Evolutionary conservation across 208 protist species (phyloP).

Genomic region (Trypanosoma cruzi): DNA sequence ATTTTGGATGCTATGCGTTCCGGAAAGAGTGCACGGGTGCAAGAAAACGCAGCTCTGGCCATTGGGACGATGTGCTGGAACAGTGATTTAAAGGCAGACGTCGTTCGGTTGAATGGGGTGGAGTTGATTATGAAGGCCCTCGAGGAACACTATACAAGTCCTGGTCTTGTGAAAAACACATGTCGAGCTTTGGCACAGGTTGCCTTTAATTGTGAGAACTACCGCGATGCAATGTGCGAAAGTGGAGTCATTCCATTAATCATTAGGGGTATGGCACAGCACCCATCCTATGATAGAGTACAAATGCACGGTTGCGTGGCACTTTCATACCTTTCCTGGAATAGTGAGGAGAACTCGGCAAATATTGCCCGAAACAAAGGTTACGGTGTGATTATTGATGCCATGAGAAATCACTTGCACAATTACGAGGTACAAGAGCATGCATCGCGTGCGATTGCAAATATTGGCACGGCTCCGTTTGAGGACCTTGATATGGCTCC

Average conservation of each 20-base stretch:
- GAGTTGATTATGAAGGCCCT: constrained; percentile 85
- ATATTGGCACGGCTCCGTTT: constrained; percentile 74
- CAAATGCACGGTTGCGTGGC: constrained; percentile 93
- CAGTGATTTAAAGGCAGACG: constrained; percentile 88
- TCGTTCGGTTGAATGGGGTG: constrained; percentile 78
- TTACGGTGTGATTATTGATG: constrained; percentile 83
- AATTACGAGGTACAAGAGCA: constrained; percentile 92
- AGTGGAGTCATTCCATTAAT: constrained; percentile 86
- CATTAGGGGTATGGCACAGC: constrained; percentile 85
- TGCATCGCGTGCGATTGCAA: constrained; percentile 84
- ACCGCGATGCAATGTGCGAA: constrained; percentile 87
- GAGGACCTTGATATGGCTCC: constrained; percentile 61
- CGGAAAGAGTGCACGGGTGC: constrained; percentile 76
- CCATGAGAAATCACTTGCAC: constrained; percentile 86
- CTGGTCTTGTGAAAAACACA: constrained; percentile 87
- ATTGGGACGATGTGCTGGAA: constrained; percentile 94
- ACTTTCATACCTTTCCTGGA: constrained; percentile 92
- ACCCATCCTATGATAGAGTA: constrained; percentile 84
- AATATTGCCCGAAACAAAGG: constrained; percentile 80
- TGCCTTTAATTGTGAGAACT: constrained; percentile 89
- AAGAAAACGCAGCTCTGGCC: constrained; percentile 88
- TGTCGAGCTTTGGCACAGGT: constrained; percentile 90
- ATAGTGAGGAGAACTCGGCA: constrained; percentile 80
- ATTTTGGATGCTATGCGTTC: constrained; percentile 85
- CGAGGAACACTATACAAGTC: constrained; percentile 76